Percentiles rank a stretch among this genome's conserved stretches.
Conservation (phyloP, 192 early-diverging fungal genomes). For the Phlyctochytrium arcticum region DNA sequence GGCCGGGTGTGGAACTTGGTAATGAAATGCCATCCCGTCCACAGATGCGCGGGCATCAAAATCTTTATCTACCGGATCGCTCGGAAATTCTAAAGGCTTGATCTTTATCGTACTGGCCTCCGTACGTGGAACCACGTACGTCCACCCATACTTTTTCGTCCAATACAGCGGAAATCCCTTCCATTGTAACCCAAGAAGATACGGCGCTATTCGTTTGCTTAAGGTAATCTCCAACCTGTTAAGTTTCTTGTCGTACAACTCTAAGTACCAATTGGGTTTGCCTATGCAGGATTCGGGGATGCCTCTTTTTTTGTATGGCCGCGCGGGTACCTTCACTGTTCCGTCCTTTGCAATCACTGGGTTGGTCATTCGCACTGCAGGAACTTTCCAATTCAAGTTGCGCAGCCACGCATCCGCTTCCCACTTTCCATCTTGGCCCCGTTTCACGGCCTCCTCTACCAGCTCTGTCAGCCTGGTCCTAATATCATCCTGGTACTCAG, state of each 20-base stretch:
- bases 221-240: slow-evolving; percentile 62
- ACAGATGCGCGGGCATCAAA: slow-evolving; percentile 39
- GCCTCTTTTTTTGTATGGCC: slow-evolving; percentile 33
- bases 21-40: slow-evolving; percentile 42
- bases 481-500: slow-evolving; percentile 51
- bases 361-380: slow-evolving; percentile 41
- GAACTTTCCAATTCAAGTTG: slow-evolving; percentile 62
- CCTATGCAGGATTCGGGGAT: slow-evolving; percentile 41
- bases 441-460: slow-evolving; percentile 31
- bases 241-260: slow-evolving; percentile 62
- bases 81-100: slow-evolving; percentile 27
- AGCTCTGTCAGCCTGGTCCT: slow-evolving; percentile 43
- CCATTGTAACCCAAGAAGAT: slow-evolving; percentile 83
- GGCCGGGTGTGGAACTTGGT: slow-evolving; percentile 81
- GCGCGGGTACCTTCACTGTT: slow-evolving; percentile 38
- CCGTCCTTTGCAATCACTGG: slow-evolving; percentile 8
- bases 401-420: slow-evolving; percentile 72
- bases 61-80: slow-evolving; percentile 38
- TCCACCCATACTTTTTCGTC: slow-evolving; percentile 71
- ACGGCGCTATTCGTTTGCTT: slow-evolving; percentile 70
- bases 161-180: slow-evolving; percentile 73
- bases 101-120: neutral
- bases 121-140: slow-evolving; percentile 54
- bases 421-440: slow-evolving; percentile 8
- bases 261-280: slow-evolving; percentile 66